phyloP scores from a whole-genome alignment of 2,329 filamentous ascomycete species.

The Penicillium frequentans region DNA sequence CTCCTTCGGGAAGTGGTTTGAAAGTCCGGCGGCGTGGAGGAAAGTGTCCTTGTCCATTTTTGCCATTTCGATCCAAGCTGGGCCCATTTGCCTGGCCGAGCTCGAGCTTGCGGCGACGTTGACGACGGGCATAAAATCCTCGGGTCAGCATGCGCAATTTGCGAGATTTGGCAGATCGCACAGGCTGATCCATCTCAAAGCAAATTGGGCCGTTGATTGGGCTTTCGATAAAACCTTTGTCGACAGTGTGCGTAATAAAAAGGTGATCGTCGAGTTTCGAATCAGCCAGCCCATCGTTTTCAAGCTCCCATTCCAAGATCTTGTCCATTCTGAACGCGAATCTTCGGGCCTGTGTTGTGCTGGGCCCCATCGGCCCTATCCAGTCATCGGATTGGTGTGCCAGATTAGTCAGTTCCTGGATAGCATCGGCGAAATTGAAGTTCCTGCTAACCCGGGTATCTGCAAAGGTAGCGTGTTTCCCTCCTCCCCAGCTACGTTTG shows the following conservation, averaged over 20 bases:
- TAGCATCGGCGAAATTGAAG: slow-evolving; percentile 14
- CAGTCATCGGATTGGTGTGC: slow-evolving; percentile 18
- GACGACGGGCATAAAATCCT: background rate
- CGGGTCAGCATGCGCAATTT: slow-evolving; percentile 8
- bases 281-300: slow-evolving; percentile 31
- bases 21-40: slow-evolving; percentile 15
- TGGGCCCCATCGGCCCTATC: background rate
- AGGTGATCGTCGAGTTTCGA: slow-evolving; percentile 19
- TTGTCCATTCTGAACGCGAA: slow-evolving; percentile 23
- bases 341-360: slow-evolving; percentile 1
- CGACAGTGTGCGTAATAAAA: slow-evolving; percentile 42
- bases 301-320: slow-evolving; percentile 41
- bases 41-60: background rate
- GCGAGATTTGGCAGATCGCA: background rate
- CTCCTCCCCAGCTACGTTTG: background rate
- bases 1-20: slow-evolving; percentile 25
- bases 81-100: background rate
- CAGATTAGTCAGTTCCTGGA: slow-evolving; percentile 31
- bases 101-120: background rate
- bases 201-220: slow-evolving; percentile 34
- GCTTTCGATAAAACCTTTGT: slow-evolving; percentile 29
- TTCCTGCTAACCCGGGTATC: background rate
- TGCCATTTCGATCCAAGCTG: background rate
- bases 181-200: slow-evolving; percentile 30
- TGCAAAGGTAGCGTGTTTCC: background rate